These are phyloP conservation scores for Penicillium canariense DNA, from an alignment of 495 filamentous ascomycete genomes.

Conservation along the genomic window DNA sequence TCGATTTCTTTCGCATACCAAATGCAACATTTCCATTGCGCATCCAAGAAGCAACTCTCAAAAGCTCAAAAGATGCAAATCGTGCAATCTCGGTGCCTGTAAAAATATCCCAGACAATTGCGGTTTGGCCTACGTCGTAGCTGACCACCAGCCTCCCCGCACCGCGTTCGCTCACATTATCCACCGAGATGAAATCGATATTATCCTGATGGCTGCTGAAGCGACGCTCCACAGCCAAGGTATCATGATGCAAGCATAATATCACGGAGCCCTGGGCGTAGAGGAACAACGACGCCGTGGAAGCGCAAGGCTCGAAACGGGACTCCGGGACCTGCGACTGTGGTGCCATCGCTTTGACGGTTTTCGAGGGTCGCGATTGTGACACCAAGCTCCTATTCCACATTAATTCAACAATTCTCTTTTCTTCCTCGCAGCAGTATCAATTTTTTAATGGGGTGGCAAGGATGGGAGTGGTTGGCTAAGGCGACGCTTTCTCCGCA, in stretches of 20 bases:
- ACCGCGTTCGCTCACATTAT: constrained; percentile 88
- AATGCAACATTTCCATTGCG: constrained; percentile 95
- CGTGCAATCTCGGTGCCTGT: constrained; percentile 87
- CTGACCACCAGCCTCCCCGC: constrained; percentile 85
- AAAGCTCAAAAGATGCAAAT: constrained; percentile 84
- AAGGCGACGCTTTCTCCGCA: constrained; percentile 3
- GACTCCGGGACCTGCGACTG: constrained; percentile 49
- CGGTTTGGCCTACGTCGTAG: constrained; percentile 86
- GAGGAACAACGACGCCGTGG: constrained; percentile 82
- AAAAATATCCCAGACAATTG: constrained; percentile 95
- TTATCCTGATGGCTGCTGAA: constrained; percentile 84
- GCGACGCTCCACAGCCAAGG: constrained; percentile 79
- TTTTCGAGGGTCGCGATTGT: constrained; percentile 28
- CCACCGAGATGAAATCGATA: constrained; percentile 77
- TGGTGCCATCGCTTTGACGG: constrained; percentile 41
- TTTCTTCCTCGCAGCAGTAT: background rate
- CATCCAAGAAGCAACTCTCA: constrained; percentile 91
- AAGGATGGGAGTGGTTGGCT: background rate
- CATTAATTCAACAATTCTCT: constrained; percentile 33
- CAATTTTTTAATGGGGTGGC: background rate
- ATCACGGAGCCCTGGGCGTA: constrained; percentile 78
- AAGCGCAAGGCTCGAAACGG: constrained; percentile 79
- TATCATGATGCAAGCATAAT: constrained; percentile 86
- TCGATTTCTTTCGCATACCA: constrained; percentile 53
- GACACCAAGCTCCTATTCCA: constrained; percentile 30